Base-by-base conservation (phyloP, 768 basidiomycete genomes). In the Hypholoma sublateritium region DNA sequence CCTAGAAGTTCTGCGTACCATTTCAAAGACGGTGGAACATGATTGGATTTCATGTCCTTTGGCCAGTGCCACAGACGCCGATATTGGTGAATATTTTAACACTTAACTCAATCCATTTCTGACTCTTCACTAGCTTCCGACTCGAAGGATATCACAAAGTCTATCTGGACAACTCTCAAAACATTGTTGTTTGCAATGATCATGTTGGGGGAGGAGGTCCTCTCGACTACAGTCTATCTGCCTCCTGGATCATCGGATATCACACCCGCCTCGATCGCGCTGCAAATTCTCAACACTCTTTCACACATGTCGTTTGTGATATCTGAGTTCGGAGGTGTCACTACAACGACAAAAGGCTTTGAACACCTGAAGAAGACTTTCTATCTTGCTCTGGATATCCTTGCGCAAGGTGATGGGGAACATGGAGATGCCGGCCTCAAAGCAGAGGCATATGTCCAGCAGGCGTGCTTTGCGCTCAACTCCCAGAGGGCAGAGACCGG, bases 271-370 rank as follows among this genome's bases (percentile, higher is more conserved):
- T 59, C 77, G 4, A 74, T 93, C 9, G 85, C 89, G 1, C 70
- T 81, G 5, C 69, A 76, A 13, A 75, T 80, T 4, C 70, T 94
- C 0, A 76, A 77, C 24, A 81, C 80, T 0, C 77, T 94, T 11
- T 84, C 81, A 11, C 80, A 85, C 64, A 75, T 93, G 17, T 84
- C 91, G 2, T 91, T 91, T 63, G 80, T 93, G 47, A 83, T 93
- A 7, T 83, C 87, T 8, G 84, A 88, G 63, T 93, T 94, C 61
- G 93, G 93, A 2, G 89, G 90, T 7, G 77, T 89, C 22, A 79
- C 83, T 3, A 78, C 80, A 1, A 77, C 80, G 1, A 69, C 77
- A 14, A 77, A 78, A 19, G 83, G 86, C 2, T 89, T 95, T 65
- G 65, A 77, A 24, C 89, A 93, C 63, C 78, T 94, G 41, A 87